phyloP scores from a whole-genome alignment of 129 eudicot species.

The Apium graveolens region DNA sequence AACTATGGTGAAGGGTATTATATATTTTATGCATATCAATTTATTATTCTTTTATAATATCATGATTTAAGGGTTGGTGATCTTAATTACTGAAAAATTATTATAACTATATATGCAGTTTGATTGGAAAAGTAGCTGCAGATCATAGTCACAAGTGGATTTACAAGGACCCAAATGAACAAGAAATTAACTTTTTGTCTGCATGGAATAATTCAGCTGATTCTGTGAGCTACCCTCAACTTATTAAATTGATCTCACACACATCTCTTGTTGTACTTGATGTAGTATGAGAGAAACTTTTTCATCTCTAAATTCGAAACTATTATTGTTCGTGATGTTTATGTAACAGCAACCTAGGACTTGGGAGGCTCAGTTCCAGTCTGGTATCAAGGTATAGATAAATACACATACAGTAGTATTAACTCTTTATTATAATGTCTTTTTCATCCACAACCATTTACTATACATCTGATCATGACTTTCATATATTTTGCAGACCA shows the following conservation, averaged over 20 bases:
- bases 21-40: neutral
- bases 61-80: too few species aligned
- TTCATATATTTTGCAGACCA: constrained; percentile 53
- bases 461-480: neutral
- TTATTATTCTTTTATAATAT: too few species aligned
- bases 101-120: constrained; percentile 35
- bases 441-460: neutral
- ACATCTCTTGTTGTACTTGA: too few species aligned
- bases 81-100: neutral
- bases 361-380: constrained; percentile 99
- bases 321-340: neutral
- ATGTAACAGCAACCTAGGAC: constrained; percentile 88
- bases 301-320: too few species aligned
- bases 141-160: constrained; percentile 98
- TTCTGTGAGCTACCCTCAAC: constrained; percentile 41
- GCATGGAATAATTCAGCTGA: constrained; percentile 97
- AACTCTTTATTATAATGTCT: neutral
- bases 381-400: constrained; percentile 90
- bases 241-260: neutral
- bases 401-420: neutral
- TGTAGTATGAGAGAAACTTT: neutral
- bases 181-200: constrained; percentile 90
- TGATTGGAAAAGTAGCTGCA: constrained; percentile 98
- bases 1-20: constrained; percentile 99
- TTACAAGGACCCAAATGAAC: constrained; percentile 81